Evolutionary conservation across 2,329 filamentous ascomycete genomes (phyloP), one percentile per base, ranked within the genome.

Genomic region (Proliferodiscus dingleyae): DNA sequence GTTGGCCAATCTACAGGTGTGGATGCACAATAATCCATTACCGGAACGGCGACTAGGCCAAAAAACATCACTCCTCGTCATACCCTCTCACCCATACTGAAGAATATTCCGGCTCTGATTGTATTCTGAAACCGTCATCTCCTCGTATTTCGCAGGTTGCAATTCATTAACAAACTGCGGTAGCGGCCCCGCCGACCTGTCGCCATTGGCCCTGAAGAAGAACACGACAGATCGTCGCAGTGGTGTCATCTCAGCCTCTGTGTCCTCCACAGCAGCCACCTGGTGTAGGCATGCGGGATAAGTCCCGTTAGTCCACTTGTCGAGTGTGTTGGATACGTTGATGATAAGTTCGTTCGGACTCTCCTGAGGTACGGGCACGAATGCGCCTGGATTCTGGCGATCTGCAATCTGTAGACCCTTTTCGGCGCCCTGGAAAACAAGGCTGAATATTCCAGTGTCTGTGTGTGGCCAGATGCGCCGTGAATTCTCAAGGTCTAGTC

Each of bases 401-500:
- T 41, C 44, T 28, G 52, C 52, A 15, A 55, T 46, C 44, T 55
- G 50, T 1, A 55, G 38, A 1, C 50, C 52, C 9, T 50, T 50
- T 9, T 50, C 47, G 5, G 33, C 28, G 30, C 53, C 50, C 46
- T 51, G 48, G 19, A 53, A 53, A 5, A 55, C 32, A 1, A 55
- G 28, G 8, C 50, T 55, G 41, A 42, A 47, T 28, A 50, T 37
- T 1, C 51, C 50, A 21, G 51, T 49, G 30, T 55, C 50, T 4
- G 43, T 51, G 36, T 55, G 51, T 18, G 50, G 42, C 21, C 38
- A 46, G 22, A 53, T 55, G 10, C 52, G 50, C 2, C 44, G 44
- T 15, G 50, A 45, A 2, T 45, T 45, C 19, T 23, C 46, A 11
- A 32, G 16, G 23, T 45, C 38, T 22, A 53, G 41, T 5, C 41